Evolutionary conservation across 73 alveolate species (phyloP), one percentile per base, ranked within the genome.

Genomic region (Strombidium stylifer): DNA sequence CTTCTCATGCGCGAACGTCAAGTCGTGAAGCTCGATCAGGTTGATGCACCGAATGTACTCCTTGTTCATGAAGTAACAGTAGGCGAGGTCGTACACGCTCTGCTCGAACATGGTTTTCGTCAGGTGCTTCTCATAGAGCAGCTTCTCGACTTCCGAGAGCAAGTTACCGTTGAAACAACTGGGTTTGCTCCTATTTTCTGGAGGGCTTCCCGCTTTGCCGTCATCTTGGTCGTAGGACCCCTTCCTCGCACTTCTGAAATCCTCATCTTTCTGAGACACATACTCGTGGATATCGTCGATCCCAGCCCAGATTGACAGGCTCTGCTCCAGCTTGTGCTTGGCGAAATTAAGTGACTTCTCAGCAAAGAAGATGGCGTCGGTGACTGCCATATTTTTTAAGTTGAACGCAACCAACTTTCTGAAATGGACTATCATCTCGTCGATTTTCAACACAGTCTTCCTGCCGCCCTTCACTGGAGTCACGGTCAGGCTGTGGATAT

Each of bases 11-110:
- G 67, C 74, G 48, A 81, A 77, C 1, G 80, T 61, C 39, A 84
- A 70, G 30, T 91, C 84, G 51, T 64, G 78, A 57, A 87, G 87
- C 65, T 91, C 94, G 28, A 91, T 66, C 28, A 92, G 64, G 50
- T 87, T 68, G 20, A 80, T 91, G 31, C 96, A 90, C 27, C 98
- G 56, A 36, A 90, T 60, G 75, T 84, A 92, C 77, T 92, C 98
- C 69, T 92, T 73, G 79, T 92, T 92, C 41, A 82, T 56, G 54
- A 66, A 88, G 53, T 84, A 81, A 50, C 97, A 85, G 49, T 86
- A 59, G 4, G 92, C 97, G 4, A 64, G 47, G 36, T 79, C 84
- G 40, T 79, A 79, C 12, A 79, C 62, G 0, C 84, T 80, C 48
- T 69, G 23, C 6, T 69, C 65, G 44, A 70, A 79, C 21, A 54